Percentiles rank a stretch among this genome's conserved stretches.
Conservation (phyloP, 2,329 filamentous ascomycete genomes). For the Penicillium paneum region DNA sequence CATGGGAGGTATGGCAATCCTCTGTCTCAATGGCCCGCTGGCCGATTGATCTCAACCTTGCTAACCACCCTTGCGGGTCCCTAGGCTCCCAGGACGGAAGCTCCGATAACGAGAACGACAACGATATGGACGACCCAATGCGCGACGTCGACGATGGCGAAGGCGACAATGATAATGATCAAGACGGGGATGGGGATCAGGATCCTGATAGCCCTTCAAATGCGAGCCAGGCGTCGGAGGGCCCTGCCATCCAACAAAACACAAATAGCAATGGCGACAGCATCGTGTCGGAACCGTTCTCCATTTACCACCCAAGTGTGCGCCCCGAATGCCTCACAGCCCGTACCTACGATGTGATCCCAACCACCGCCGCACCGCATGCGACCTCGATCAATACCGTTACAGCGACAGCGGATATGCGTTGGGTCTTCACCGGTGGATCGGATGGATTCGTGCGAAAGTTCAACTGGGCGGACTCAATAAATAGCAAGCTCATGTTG, state of each 20-base stretch:
- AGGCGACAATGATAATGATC: constrained; percentile 31
- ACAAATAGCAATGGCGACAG: constrained; percentile 43
- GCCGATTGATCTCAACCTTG: not conserved
- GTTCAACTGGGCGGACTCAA: constrained; percentile 91
- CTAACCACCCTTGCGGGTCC: not conserved
- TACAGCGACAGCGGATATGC: constrained; percentile 85
- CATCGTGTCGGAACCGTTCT: constrained; percentile 32
- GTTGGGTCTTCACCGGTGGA: constrained; percentile 92
- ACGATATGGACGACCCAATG: constrained; percentile 43
- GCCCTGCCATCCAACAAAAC: constrained; percentile 41
- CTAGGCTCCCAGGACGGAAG: constrained; percentile 49
- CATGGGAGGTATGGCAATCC: constrained; percentile 33
- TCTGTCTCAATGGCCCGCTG: constrained; percentile 4
- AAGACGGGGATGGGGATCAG: constrained; percentile 27
- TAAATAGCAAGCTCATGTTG: constrained; percentile 88
- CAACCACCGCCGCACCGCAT: constrained; percentile 93
- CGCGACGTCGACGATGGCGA: constrained; percentile 43
- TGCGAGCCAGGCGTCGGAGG: constrained; percentile 40
- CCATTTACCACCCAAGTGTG: constrained; percentile 59
- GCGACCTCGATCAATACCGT: constrained; percentile 94
- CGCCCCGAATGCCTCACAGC: constrained; percentile 77
- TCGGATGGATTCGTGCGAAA: constrained; percentile 95
- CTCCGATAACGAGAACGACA: constrained; percentile 44
- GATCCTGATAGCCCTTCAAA: constrained; percentile 42
- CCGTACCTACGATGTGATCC: constrained; percentile 85